Evolutionary conservation across 179 eudicot species (phyloP), one percentile per base, ranked within the genome.

Genomic region (Carnegiea gigantea): DNA sequence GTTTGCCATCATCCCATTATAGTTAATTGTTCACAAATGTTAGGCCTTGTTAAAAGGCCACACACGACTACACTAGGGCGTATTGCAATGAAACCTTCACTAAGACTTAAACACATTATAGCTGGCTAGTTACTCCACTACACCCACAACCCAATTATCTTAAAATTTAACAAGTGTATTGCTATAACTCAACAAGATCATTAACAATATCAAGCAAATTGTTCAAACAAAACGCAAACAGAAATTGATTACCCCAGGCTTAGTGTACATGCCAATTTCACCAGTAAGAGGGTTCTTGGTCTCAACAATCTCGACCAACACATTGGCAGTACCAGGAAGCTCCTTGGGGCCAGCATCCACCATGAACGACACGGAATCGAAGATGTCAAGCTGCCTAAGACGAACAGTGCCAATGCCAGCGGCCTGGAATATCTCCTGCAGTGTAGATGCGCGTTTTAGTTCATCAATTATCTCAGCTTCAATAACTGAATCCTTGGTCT

Each of bases 321-420:
- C 92, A 84, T 94, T 95, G 0, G 92, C 78, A 8, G 98, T 90
- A 23, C 89, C 92, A 4, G 94, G 95, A 73, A 95, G 82, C 84
- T 94, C 99, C 10, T 78, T 87, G 17, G 99, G 99, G 1, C 99
- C 99, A 2, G 95, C 77, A 77, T 93, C 95, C 28, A 96, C 80
- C 40, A 91, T 87, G 48, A 96, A 84, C 48, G 82, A 85, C 36
- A 94, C 95, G 7, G 93, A 84, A 80, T 96, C 97, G 43, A 94
- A 96, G 10, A 96, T 85, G 1, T 85, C 92, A 6, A 96, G 89
- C 51, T 84, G 62, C 36, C 73, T 80, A n/a, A 95, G 91, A 81
- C 90, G 80, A 14, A 77, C 82, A 79, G 84, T 86, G 12, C 87
- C 93, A 3, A 86, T 33, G 10, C 85, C 81, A 1, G 99, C 92